Conservation (phyloP, 2,329 filamentous ascomycete genomes). For the Sordariomycetes sp. region DNA sequence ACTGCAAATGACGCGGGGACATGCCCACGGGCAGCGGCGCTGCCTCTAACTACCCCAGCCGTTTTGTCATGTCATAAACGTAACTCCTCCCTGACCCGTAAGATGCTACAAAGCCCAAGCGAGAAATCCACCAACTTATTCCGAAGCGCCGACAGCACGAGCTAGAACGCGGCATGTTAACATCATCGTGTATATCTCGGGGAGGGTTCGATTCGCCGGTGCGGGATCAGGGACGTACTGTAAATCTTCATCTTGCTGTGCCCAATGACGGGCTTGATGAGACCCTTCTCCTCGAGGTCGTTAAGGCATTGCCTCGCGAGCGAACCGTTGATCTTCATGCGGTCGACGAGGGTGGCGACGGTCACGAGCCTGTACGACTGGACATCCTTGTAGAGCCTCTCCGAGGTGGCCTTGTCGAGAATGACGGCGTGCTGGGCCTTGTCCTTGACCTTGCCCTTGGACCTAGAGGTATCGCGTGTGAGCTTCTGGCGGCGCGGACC, state of each 20-base stretch:
- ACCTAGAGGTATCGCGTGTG: constrained; percentile 10
- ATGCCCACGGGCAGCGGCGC: background rate
- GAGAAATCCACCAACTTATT: constrained; percentile 16
- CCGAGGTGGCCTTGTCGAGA: constrained; percentile 92
- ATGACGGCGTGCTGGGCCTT: constrained; percentile 99
- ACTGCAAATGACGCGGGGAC: constrained; percentile 1
- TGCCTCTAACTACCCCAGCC: constrained; percentile 6
- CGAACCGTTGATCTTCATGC: constrained; percentile 99
- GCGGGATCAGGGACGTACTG: constrained; percentile 40
- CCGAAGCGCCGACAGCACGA: constrained; percentile 44
- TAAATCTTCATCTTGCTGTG: constrained; percentile 99
- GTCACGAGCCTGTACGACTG: constrained; percentile 99
- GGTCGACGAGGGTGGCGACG: constrained; percentile 95
- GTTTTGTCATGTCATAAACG: constrained; percentile 3
- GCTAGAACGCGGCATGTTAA: constrained; percentile 21
- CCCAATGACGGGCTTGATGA: constrained; percentile 93
- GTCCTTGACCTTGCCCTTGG: constrained; percentile 81
- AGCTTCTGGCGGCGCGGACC: constrained; percentile 4
- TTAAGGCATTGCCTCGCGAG: constrained; percentile 78
- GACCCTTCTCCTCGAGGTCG: constrained; percentile 94
- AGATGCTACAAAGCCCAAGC: constrained; percentile 4
- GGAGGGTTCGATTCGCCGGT: background rate
- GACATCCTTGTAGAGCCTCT: constrained; percentile 99
- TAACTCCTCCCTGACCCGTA: constrained; percentile 5
- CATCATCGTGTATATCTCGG: background rate